Evolutionary conservation across 305 asterid genomes (phyloP).

Genomic region (Fraxinus albicans): DNA sequence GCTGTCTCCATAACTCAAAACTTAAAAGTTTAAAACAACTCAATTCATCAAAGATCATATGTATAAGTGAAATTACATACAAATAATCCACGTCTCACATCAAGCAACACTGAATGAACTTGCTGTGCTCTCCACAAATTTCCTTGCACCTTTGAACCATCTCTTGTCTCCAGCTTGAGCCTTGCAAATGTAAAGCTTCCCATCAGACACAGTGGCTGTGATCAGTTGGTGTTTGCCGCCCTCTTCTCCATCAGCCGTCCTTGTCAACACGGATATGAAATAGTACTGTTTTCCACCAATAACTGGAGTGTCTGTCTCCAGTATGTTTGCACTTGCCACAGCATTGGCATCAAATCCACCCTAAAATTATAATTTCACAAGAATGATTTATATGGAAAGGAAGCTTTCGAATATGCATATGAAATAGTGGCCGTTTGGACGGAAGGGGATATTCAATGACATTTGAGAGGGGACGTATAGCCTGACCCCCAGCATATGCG

Average conservation of each 20-base stretch:
- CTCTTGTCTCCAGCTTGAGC: constrained; percentile 99
- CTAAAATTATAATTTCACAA: constrained; percentile 26
- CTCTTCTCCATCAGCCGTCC: constrained; percentile 95
- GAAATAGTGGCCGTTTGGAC: neutral
- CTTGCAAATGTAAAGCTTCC: constrained; percentile 94
- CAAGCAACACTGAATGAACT: constrained; percentile 74
- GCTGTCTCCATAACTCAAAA: neutral
- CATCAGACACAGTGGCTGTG: constrained; percentile 63
- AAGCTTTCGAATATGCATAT: neutral
- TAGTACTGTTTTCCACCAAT: constrained; percentile 58
- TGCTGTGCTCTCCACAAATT: constrained; percentile 76
- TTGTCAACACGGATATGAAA: constrained; percentile 62
- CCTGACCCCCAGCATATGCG: neutral
- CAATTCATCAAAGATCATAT: neutral
- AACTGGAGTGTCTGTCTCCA: constrained; percentile 63
- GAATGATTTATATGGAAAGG: neutral
- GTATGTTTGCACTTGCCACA: constrained; percentile 83
- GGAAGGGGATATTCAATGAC: neutral
- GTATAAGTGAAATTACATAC: neutral
- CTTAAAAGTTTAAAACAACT: neutral
- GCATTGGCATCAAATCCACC: constrained; percentile 89
- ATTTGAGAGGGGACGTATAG: neutral
- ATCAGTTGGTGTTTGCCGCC: constrained; percentile 96
- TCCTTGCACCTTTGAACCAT: constrained; percentile 95
- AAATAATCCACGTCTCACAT: neutral